Percentiles rank a stretch among this genome's conserved stretches.
Conservation (phyloP, 129 eudicot genomes). For the Solidago caesia region DNA sequence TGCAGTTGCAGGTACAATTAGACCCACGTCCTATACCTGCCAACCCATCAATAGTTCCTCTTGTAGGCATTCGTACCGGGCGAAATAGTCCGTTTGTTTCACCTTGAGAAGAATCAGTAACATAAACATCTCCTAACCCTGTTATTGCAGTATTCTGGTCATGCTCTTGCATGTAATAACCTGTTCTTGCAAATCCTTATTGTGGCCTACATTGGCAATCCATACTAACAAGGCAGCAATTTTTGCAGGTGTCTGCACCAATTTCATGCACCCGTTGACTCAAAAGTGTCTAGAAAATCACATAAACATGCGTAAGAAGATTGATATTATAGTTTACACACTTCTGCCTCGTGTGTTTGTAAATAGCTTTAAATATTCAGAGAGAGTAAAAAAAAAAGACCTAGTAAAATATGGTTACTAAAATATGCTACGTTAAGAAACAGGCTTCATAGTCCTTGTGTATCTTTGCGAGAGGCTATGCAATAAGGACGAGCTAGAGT, state of each 20-base stretch:
- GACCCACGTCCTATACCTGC: conserved; percentile 99
- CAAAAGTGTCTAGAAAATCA: conserved; percentile 65
- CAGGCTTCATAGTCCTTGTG: background rate
- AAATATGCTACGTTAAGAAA: background rate
- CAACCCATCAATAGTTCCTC: conserved; percentile 87
- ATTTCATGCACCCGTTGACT: conserved; percentile 93
- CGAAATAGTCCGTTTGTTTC: conserved; percentile 78
- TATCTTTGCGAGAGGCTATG: background rate
- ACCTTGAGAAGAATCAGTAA: conserved; percentile 65
- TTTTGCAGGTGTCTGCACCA: conserved; percentile 90
- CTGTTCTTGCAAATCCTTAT: conserved; percentile 59
- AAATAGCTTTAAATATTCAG: background rate
- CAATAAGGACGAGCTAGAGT: conserved; percentile 8
- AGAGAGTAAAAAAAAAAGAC: conserved; percentile 2
- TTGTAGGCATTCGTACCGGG: conserved; percentile 83
- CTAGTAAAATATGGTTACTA: background rate
- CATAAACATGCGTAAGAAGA: conserved; percentile 9
- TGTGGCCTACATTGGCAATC: conserved; percentile 79
- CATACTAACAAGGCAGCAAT: conserved; percentile 73
- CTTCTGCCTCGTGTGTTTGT: background rate
- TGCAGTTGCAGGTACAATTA: conserved; percentile 63
- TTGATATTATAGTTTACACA: background rate
- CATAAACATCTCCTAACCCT: conserved; percentile 64
- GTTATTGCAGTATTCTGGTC: conserved; percentile 44
- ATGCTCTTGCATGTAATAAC: conserved; percentile 79